These are phyloP conservation scores for Aristolochia contorta DNA, from an alignment of 164 flowering plant species.

Conservation along the genomic window DNA sequence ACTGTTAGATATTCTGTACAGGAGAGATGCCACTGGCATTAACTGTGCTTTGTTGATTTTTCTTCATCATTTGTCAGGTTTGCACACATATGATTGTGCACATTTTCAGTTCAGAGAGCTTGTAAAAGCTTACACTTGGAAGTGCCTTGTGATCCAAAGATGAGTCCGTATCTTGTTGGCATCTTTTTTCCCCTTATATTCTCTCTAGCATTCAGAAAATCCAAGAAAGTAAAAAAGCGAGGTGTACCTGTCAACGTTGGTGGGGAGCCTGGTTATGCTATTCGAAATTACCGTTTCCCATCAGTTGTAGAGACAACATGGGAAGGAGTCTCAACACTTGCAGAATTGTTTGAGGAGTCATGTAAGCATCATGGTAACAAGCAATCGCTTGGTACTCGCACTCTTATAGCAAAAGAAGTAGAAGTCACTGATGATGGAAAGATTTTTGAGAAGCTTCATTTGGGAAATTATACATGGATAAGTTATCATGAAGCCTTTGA, in stretches of 20 bases:
- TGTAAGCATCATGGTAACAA: conserved; percentile 39
- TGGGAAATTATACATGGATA: conserved; percentile 86
- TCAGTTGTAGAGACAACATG: conserved; percentile 56
- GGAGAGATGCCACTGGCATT: too few species aligned
- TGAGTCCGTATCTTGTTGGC: conserved; percentile 69
- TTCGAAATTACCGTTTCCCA: conserved; percentile 44
- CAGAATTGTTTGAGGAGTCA: conserved; percentile 74
- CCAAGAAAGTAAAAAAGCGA: conserved; percentile 46
- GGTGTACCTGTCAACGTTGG: conserved; percentile 81
- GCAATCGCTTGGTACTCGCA: conserved; percentile 64
- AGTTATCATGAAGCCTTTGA: conserved; percentile 66
- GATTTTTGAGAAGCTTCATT: conserved; percentile 86
- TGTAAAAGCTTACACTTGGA: too few species aligned
- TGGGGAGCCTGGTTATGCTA: conserved; percentile 77
- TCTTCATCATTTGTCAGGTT: too few species aligned
- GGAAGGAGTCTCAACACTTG: conserved; percentile 80
- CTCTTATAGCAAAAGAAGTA: conserved; percentile 47
- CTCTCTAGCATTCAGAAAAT: conserved; percentile 42
- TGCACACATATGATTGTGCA: too few species aligned
- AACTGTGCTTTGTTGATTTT: too few species aligned
- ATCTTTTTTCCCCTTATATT: conserved; percentile 58
- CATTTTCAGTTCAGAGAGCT: too few species aligned
- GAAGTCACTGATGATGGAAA: conserved; percentile 61
- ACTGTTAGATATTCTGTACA: too few species aligned
- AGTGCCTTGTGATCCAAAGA: conserved; percentile 9